Evolutionary conservation across 192 early-diverging fungal species (phyloP).

Genomic region (Podila epicladia): DNA sequence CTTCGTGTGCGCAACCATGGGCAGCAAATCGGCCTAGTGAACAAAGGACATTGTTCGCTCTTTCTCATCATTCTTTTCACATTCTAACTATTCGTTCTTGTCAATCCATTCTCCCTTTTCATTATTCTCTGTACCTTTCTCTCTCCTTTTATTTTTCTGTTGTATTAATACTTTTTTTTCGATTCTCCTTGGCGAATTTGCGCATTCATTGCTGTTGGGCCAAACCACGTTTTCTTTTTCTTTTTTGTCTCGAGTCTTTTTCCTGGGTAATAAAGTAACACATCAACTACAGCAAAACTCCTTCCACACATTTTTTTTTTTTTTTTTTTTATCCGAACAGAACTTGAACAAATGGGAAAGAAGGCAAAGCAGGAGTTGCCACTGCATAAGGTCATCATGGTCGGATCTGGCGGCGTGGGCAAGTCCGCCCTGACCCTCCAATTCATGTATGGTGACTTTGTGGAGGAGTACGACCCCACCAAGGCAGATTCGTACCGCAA

Average conservation of each 20-base stretch:
- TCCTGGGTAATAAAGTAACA: too few species aligned
- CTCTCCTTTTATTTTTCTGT: too few species aligned
- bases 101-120: too few species aligned
- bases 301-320: not conserved
- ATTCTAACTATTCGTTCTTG: too few species aligned
- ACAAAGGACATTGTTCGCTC: conserved; percentile 1
- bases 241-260: not conserved
- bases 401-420: conserved; percentile 92
- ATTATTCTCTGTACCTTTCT: not conserved
- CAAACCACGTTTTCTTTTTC: not conserved
- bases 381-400: conserved; percentile 95
- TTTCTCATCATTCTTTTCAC: not conserved
- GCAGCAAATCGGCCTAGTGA: not conserved
- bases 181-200: not conserved
- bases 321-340: not conserved
- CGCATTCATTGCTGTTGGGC: not conserved
- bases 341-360: conserved; percentile 65
- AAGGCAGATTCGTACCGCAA: conserved; percentile 93
- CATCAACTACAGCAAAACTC: not conserved
- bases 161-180: conserved; percentile 7
- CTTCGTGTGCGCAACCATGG: too few species aligned
- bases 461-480: conserved; percentile 94
- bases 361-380: conserved; percentile 74
- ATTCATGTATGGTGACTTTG: conserved; percentile 94
- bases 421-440: conserved; percentile 90